A percentile compares a stretch with the other conserved stretches of the same genome.
phyloP scores from a whole-genome alignment of 2,329 filamentous ascomycete genomes.

The Ascosphaera pollenicola region DNA sequence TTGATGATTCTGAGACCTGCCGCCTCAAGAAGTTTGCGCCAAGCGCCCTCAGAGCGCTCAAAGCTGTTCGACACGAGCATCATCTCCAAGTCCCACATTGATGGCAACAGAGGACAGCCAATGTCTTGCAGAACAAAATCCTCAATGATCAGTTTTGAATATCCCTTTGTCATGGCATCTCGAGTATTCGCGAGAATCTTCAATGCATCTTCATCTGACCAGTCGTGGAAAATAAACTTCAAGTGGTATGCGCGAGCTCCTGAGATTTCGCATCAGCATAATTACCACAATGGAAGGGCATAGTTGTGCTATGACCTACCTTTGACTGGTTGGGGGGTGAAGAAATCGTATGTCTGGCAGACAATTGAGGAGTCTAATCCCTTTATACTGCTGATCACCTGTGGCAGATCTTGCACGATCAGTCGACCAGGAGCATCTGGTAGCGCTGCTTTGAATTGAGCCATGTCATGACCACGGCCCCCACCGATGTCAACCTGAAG shows the following conservation, averaged over 20 bases:
- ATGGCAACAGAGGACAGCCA: slow-evolving; percentile 9
- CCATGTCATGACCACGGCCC: slow-evolving; percentile 19
- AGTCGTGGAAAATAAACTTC: slow-evolving; percentile 17
- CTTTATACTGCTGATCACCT: slow-evolving; percentile 13
- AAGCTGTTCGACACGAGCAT: slow-evolving; percentile 13
- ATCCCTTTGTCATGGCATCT: slow-evolving; percentile 10
- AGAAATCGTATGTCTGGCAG: slow-evolving; percentile 24
- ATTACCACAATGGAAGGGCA: not conserved
- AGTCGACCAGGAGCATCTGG: slow-evolving; percentile 19
- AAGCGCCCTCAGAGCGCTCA: slow-evolving; percentile 18
- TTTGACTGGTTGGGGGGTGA: slow-evolving; percentile 24
- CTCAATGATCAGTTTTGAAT: slow-evolving; percentile 20
- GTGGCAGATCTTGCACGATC: slow-evolving; percentile 27
- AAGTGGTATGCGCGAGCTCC: slow-evolving; percentile 18
- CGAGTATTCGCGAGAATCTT: slow-evolving; percentile 12
- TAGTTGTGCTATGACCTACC: slow-evolving; percentile 8
- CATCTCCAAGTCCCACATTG: slow-evolving; percentile 18
- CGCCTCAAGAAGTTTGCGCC: slow-evolving; percentile 10
- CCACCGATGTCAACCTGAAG: slow-evolving; percentile 23
- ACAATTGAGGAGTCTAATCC: slow-evolving; percentile 6
- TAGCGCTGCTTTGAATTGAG: slow-evolving; percentile 16
- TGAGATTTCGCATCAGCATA: slow-evolving; percentile 3
- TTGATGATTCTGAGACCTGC: slow-evolving; percentile 14
- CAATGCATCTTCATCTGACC: slow-evolving; percentile 12
- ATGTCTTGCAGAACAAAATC: slow-evolving; percentile 18